Evolutionary conservation across 2,329 filamentous ascomycete species (phyloP).

Genomic region (Onygena corvina): DNA sequence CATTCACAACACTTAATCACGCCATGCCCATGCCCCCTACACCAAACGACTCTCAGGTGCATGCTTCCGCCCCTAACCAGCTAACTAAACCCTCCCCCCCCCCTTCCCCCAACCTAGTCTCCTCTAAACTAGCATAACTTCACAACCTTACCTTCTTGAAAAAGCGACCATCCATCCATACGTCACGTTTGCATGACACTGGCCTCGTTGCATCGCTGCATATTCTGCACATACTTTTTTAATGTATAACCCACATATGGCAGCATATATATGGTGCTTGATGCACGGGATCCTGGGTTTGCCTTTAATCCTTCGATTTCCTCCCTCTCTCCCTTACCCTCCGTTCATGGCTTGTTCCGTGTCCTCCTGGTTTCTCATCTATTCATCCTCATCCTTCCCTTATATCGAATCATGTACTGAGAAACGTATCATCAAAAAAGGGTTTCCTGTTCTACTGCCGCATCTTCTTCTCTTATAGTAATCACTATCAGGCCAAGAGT

Average conservation of each 20-base stretch:
- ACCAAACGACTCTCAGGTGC: neutral
- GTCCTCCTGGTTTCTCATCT: neutral
- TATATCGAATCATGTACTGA: conserved; percentile 2
- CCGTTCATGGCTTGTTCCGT: neutral
- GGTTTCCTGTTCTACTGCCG: conserved; percentile 1
- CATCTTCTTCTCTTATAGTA: neutral
- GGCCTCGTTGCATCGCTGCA: neutral
- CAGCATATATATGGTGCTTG: conserved; percentile 3
- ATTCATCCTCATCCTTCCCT: neutral
- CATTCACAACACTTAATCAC: conserved; percentile 31
- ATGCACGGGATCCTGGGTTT: conserved; percentile 3
- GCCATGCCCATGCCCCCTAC: neutral
- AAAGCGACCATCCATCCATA: neutral
- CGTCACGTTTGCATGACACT: neutral
- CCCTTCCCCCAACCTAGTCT: neutral
- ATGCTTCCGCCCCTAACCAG: too few species aligned
- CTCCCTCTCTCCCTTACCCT: neutral
- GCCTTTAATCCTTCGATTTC: neutral
- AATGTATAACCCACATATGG: neutral
- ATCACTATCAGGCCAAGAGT: too few species aligned
- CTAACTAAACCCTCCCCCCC: neutral
- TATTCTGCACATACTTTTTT: conserved; percentile 3
- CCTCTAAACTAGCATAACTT: neutral
- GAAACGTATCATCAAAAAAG: conserved; percentile 5
- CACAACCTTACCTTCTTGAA: neutral